Percentiles rank a stretch among this genome's conserved stretches.
Conservation (phyloP, 192 early-diverging fungal species). For the Ambispora gerdemannii region DNA sequence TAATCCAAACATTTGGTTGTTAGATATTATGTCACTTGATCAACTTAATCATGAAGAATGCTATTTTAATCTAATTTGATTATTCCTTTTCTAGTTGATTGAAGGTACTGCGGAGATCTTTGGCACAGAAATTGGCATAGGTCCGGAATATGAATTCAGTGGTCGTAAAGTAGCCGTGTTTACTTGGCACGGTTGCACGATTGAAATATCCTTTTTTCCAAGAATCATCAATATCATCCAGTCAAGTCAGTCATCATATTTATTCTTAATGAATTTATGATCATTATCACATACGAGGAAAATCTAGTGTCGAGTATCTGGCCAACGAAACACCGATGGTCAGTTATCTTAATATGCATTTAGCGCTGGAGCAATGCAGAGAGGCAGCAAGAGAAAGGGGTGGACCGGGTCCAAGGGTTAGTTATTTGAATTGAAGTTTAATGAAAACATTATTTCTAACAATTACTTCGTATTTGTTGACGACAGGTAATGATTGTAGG, state of each 20-base stretch:
- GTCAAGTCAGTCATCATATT: too few relatives aligned
- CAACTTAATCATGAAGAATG: too few relatives aligned
- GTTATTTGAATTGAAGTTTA: not conserved
- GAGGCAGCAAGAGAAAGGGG: constrained; percentile 43
- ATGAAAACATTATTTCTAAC: not conserved
- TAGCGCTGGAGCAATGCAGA: constrained; percentile 79
- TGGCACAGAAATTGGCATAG: constrained; percentile 88
- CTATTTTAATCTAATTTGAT: too few relatives aligned
- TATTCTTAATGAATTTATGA: too few relatives aligned
- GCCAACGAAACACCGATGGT: constrained; percentile 97
- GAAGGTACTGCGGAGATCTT: constrained; percentile 89
- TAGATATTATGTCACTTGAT: too few relatives aligned
- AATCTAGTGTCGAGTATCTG: constrained; percentile 76
- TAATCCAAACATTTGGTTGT: too few relatives aligned
- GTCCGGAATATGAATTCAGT: constrained; percentile 72
- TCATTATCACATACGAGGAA: constrained; percentile 47
- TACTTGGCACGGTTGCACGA: constrained; percentile 86
- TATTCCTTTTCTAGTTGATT: constrained; percentile 47
- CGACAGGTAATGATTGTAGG: constrained; percentile 80
- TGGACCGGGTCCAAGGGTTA: constrained; percentile 49
- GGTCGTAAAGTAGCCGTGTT: constrained; percentile 87
- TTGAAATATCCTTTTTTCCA: constrained; percentile 55
- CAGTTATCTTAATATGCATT: constrained; percentile 82
- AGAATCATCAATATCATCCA: too few relatives aligned
- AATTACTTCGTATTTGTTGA: not conserved